Evolutionary conservation across 345 rosid genomes (phyloP), one percentile per base, ranked within the genome.

Genomic region (Lenwebbia sp.): DNA sequence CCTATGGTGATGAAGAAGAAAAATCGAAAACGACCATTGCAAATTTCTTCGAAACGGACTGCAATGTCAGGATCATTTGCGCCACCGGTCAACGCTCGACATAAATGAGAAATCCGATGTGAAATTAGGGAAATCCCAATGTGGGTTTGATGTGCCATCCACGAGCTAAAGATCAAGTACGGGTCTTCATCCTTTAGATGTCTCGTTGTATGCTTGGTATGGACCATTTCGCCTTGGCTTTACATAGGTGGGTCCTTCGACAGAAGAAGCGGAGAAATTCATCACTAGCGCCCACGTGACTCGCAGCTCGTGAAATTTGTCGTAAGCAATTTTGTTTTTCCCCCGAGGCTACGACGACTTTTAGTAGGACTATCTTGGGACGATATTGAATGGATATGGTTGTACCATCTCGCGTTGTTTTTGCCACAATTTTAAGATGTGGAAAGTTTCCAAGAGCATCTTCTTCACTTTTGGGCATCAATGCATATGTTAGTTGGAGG

Each of bases 191-290:
- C 78, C 78, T 17, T 70, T 33, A 30, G 44, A 70, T 19, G 78
- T 70, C 78, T 9, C 47, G 47, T 17, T 9, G 76, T 4, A 2
- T 33, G 44, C 76, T 4, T 5, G 6, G 76, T 44, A 33, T 33
- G 76, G 76, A 17, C 76, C 76, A 33, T 33, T 33, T 33, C 76
- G 41, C 15, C 76, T 10, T 17, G 76, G 76, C 76, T 33, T 65
- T 9, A 10, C 44, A 33, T 0, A 17, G 76, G 22, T 15, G 76
- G 41, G 12, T 17, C 3, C 76, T 28, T 15, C 22, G 54, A 3
- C 5, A 1, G 14, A 12, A 51, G 53, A 51, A 51, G 52, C 52
- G 8, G 65, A 4, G 0, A 60, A 5, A 0, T 10, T 6, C 0
- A 60, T 6, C 17, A 21, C 17, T 2, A 3, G 17, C 5, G 9